Evolutionary conservation across 805 yeast genomes (phyloP), one percentile per base, ranked within the genome.

Genomic region (Limtongozyma cylindracea): DNA sequence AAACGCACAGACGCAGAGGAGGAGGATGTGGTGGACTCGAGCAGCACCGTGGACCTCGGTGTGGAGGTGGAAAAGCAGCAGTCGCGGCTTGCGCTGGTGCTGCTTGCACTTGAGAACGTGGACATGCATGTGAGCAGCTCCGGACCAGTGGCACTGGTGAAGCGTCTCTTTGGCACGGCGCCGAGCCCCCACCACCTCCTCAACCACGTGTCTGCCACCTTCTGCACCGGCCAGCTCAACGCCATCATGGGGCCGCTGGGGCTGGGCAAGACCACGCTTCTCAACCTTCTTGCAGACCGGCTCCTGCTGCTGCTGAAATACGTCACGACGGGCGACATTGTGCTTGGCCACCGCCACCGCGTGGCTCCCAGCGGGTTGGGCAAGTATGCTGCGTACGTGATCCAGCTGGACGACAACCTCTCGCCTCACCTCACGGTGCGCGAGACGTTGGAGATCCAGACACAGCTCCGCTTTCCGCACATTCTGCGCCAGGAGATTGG

Each of bases 181-280:
- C n/a, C n/a, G n/a, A n/a, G n/a, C n/a, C n/a, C n/a, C n/a, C n/a
- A n/a, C n/a, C n/a, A n/a, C 10, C 23, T 32, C 11, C 33, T 68
- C 18, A 34, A 51, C 19, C 38, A 51, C 10, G 45, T 73, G 9
- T 39, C 47, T 24, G 76, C 71, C 0, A 28, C 32, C 5, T 67
- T 70, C 33, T 41, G 44, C 14, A 52, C 66, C 2, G 64, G 68
- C 10, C 49, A 59, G 19, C 46, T 73, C 7, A 72, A 69, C 34
- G 76, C 69, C 4, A 69, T 72, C 20, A 60, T 72, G 67, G 88
- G 88, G 0, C 82, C 84, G 0, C 70, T 80, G 1, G 84, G 84
- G 1, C 63, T 73, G 0, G 88, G 84, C 7, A 72, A 72, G 34
- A 65, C 78, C 0, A 62, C 82, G 0, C 37, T 73, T 20, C 41